Evolutionary conservation across 257 asterid species (phyloP).

Genomic region (Scutellaria galericulata): DNA sequence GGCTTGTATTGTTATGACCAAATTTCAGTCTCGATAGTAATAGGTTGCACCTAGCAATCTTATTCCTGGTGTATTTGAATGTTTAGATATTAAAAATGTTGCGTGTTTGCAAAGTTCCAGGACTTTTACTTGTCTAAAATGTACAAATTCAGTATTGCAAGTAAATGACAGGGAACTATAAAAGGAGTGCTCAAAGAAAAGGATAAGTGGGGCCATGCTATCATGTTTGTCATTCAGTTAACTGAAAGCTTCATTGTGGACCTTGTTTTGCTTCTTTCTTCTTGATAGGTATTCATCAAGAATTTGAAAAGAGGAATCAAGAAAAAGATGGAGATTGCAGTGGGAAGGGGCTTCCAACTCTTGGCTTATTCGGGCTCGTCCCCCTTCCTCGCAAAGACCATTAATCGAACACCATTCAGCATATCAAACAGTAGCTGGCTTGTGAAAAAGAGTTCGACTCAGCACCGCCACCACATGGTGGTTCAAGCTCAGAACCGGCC

Average conservation of each 20-base stretch:
- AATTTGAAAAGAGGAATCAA: slow-evolving; percentile 24
- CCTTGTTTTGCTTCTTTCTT: slow-evolving; percentile 33
- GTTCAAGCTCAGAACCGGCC: slow-evolving; percentile 75
- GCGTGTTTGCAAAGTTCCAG: not conserved
- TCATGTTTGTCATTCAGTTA: slow-evolving; percentile 42
- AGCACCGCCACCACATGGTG: slow-evolving; percentile 34
- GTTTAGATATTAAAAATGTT: not conserved
- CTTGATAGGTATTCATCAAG: slow-evolving; percentile 16
- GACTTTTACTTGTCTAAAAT: not conserved
- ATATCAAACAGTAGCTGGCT: slow-evolving; percentile 41
- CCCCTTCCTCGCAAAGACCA: slow-evolving; percentile 45
- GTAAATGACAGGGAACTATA: slow-evolving; percentile 22
- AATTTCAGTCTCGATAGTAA: slow-evolving; percentile 23
- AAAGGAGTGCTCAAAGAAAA: slow-evolving; percentile 28
- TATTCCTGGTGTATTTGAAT: slow-evolving; percentile 41
- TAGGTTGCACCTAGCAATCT: slow-evolving; percentile 45
- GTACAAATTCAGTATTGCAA: not conserved
- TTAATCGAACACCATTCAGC: slow-evolving; percentile 36
- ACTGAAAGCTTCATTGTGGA: slow-evolving; percentile 42
- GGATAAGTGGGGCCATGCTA: slow-evolving; percentile 62
- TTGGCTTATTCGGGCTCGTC: slow-evolving; percentile 48
- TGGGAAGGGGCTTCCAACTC: slow-evolving; percentile 58
- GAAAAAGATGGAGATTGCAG: slow-evolving; percentile 54
- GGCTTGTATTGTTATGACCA: slow-evolving; percentile 33
- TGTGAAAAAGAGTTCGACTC: slow-evolving; percentile 36